Conservation (phyloP, 2,329 filamentous ascomycete genomes). For the Chrysoporthe puriensis region DNA sequence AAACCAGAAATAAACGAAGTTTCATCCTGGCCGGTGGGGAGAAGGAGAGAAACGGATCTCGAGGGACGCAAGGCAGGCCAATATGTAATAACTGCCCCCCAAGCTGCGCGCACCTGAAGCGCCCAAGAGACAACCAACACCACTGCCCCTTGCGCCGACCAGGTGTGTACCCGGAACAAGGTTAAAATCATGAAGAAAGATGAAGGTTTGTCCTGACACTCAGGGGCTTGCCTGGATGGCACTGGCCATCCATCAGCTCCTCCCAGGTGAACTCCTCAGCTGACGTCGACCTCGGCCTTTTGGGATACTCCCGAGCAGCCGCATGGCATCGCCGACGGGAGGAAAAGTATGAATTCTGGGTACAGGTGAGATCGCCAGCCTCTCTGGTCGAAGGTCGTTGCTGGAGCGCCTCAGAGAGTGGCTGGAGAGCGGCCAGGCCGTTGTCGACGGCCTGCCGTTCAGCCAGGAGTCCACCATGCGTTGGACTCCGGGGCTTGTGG, state of each 20-base stretch:
- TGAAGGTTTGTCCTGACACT: neutral
- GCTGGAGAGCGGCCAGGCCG: neutral
- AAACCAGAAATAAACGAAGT: neutral
- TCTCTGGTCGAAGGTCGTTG: neutral
- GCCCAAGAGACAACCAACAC: neutral
- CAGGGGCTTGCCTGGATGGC: conserved; percentile 6
- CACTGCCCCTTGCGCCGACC: neutral
- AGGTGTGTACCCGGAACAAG: neutral
- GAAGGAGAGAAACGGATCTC: neutral
- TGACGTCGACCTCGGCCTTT: neutral
- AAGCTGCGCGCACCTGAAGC: neutral
- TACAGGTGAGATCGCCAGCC: conserved; percentile 1
- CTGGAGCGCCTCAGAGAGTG: neutral
- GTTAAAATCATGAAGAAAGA: neutral
- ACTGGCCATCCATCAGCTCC: neutral
- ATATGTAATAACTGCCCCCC: neutral
- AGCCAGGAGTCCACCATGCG: neutral
- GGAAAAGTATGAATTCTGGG: neutral
- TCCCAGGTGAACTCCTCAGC: neutral
- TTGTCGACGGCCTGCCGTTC: neutral
- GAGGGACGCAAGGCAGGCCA: neutral
- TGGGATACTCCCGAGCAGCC: neutral
- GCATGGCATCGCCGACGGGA: neutral
- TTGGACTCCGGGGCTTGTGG: too few relatives aligned
- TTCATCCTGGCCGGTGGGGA: neutral